Percentiles rank a stretch among this genome's conserved stretches.
These are phyloP conservation scores for Atalantia buxifolia DNA, from an alignment of 345 rosid species.

Conservation along the genomic window DNA sequence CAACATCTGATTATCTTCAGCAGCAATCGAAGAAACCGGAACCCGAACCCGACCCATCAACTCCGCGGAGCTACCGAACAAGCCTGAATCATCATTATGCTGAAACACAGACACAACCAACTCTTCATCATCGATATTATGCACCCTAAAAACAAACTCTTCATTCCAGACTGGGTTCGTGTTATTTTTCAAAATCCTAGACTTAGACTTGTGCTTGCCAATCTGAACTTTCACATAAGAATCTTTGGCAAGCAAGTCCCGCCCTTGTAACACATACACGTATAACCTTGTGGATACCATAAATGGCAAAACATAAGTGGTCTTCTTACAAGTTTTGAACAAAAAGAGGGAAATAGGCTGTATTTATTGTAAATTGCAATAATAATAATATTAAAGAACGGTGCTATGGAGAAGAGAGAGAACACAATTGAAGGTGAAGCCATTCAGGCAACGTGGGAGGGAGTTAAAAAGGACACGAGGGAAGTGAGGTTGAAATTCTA, in stretches of 20 bases:
- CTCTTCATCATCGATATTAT: slow-evolving; percentile 34
- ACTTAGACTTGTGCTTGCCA: slow-evolving; percentile 67
- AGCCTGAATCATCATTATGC: slow-evolving; percentile 38
- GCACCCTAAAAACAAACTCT: slow-evolving; percentile 63
- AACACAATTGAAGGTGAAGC: neutral
- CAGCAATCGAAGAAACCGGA: slow-evolving; percentile 45
- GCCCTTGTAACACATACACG: slow-evolving; percentile 69
- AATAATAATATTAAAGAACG: slow-evolving; percentile 1
- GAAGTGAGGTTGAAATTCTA: neutral
- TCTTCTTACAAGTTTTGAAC: neutral
- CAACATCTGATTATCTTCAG: slow-evolving; percentile 53
- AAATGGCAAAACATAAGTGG: no score
- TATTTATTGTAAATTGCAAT: neutral
- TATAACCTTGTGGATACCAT: slow-evolving; percentile 53
- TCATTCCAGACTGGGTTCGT: slow-evolving; percentile 69
- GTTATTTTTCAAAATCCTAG: slow-evolving; percentile 39
- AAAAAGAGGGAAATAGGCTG: slow-evolving; percentile 2
- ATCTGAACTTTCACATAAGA: slow-evolving; percentile 55
- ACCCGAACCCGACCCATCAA: slow-evolving; percentile 55
- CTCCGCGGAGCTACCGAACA: slow-evolving; percentile 38
- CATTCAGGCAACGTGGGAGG: slow-evolving; percentile 19
- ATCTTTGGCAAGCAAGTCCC: slow-evolving; percentile 51
- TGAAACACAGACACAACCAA: slow-evolving; percentile 48
- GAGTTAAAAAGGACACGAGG: slow-evolving; percentile 15
- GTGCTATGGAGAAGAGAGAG: neutral